Evolutionary conservation across 176 grass and related monocot species (phyloP), one percentile per base, ranked within the genome.

Genomic region (Bothriochloa decipiens): DNA sequence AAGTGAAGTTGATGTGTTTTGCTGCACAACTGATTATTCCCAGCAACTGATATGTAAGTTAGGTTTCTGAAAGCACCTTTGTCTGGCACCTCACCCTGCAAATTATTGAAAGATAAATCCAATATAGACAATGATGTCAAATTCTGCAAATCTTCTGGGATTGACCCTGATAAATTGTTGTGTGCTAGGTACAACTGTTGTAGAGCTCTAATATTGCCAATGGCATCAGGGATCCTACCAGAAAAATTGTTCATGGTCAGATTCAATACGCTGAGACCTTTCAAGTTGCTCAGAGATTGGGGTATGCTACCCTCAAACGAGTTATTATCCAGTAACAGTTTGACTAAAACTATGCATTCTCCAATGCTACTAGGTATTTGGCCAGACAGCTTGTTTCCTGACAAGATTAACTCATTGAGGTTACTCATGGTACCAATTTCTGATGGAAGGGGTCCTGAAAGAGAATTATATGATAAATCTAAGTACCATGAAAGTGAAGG

Each of bases 101-200:
- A 45, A 42, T 94, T 40, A 73, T 91, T 86, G 80, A 76, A 94
- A 2, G 86, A 91, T 49, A 91, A 10, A 77, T 94, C 85, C 16
- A 94, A 12, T 10, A 32, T 33, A 6, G 42, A 69, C 33, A 86
- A 17, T 1, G 50, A 70, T 20, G 73, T 72, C 80, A 88, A 69
- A 15, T 82, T 83, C 45, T 86, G 66, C 17, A 92, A 49, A 84
- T 29, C 52, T 37, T 14, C 29, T 1, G 52, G 52, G 18, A 57
- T 57, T 7, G 52, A 9, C 18, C 52, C 52, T 22, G 18, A 57
- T 2, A 57, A 57, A 22, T 57, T 57, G 52, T 57, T 57, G 18
- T 57, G 52, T 57, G 52, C 17, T 57, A 57, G 18, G 87, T 80
- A 83, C 27, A 91, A 37, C 46, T 87, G 50, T 33, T 83, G 47